A percentile compares a stretch with the other conserved stretches of the same genome.
phyloP scores from a whole-genome alignment of 352 stramenopile genomes.

The Phytophthora brassicae region DNA sequence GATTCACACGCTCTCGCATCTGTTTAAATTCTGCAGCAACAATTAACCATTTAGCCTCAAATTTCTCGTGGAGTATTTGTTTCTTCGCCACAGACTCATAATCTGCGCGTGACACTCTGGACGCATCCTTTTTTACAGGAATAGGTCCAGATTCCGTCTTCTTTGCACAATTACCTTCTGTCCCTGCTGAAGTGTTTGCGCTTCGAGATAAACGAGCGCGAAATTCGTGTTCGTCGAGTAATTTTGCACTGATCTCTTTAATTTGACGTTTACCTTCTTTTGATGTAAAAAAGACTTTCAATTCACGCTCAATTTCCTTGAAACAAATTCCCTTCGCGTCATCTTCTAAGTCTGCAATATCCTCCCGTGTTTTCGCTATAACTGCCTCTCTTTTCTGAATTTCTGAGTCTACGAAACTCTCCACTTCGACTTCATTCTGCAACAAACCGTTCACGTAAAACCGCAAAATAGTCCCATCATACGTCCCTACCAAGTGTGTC shows the following conservation, averaged over 20 bases:
- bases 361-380: constrained; percentile 70
- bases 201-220: constrained; percentile 65
- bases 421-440: constrained; percentile 72
- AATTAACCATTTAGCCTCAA: constrained; percentile 58
- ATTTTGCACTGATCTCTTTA: constrained; percentile 58
- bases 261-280: constrained; percentile 78
- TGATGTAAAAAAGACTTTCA: constrained; percentile 59
- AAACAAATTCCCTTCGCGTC: constrained; percentile 71
- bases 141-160: neutral
- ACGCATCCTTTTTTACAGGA: constrained; percentile 53
- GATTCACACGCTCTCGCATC: constrained; percentile 70
- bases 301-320: constrained; percentile 71
- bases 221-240: constrained; percentile 87
- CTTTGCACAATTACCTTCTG: constrained; percentile 4
- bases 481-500: constrained; percentile 88
- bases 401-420: constrained; percentile 68
- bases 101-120: constrained; percentile 63
- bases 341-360: constrained; percentile 79
- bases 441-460: constrained; percentile 83
- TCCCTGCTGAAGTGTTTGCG: neutral
- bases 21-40: constrained; percentile 65
- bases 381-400: constrained; percentile 62
- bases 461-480: constrained; percentile 82
- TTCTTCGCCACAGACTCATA: constrained; percentile 86
- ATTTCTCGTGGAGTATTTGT: constrained; percentile 71